Base-by-base conservation (phyloP, 75 land plant species). In the Adiantum capillusveneris region DNA sequence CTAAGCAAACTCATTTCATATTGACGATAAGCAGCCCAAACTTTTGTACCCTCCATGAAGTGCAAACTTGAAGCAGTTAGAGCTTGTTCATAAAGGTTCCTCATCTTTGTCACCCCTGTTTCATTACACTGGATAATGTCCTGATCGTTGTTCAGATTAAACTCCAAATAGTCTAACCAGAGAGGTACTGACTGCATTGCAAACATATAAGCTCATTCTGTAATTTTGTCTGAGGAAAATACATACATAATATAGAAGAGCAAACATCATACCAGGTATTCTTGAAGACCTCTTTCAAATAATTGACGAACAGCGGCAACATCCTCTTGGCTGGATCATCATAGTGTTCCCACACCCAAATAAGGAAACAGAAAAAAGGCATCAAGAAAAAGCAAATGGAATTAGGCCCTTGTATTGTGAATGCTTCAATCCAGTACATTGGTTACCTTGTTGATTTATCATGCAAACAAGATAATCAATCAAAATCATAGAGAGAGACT, bases 231-330 rank as follows among this genome's bases (percentile, higher is more conserved):
- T n/a, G n/a, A n/a, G n/a, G n/a, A n/a, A n/a, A n/a, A n/a, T n/a
- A n/a, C n/a, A n/a, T n/a, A n/a, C n/a, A n/a, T n/a, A n/a, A n/a
- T n/a, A n/a, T n/a, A n/a, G n/a, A n/a, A n/a, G n/a, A n/a, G n/a
- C n/a, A n/a, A n/a, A n/a, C n/a, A n/a, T n/a, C n/a, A 1, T 69
- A 95, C 99, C 88, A 87, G 69, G 70, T 95, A 95, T 31, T 95
- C 99, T 36, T 68, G 66, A 1, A 87, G 73, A 42, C 81, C 91
- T 58, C 81, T 72, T 57, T 86, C 97, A 68, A 81, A 90, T 31
- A 95, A 64, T 53, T 62, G 68, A 57, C 86, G 92, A 53, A 95
- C 73, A n/a, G 60, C 65, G 34, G 60, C 13, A 60, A 73, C 64
- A 46, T 73, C 76, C 51, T 82, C 85, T 34, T 62, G 30, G 29